These are phyloP conservation scores for Fusarium camptoceras DNA, from an alignment of 2,329 filamentous ascomycete species.

Conservation along the genomic window DNA sequence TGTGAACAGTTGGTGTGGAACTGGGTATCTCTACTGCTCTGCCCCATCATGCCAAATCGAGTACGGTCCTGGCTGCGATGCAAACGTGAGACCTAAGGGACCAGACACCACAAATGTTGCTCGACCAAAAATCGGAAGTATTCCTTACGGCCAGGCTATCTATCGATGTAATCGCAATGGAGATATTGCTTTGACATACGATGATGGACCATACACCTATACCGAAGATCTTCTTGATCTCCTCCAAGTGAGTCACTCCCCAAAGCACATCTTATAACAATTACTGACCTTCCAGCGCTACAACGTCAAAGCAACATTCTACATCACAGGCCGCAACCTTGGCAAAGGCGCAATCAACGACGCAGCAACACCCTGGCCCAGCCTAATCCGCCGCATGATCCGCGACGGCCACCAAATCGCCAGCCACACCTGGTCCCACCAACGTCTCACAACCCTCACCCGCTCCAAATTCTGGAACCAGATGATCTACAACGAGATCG, in stretches of 20 bases:
- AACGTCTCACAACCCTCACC: constrained; percentile 54
- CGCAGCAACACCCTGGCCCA: constrained; percentile 50
- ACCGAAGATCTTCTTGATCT: constrained; percentile 57
- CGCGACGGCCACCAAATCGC: constrained; percentile 70
- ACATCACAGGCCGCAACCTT: constrained; percentile 52
- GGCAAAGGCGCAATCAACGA: constrained; percentile 59
- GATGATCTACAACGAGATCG: constrained; percentile 58
- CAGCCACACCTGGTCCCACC: constrained; percentile 63
- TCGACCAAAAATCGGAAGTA: constrained; percentile 64
- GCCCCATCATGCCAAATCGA: constrained; percentile 71
- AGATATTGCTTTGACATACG: constrained; percentile 58
- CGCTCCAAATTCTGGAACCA: constrained; percentile 52
- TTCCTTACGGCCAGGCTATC: constrained; percentile 68
- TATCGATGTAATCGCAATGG: constrained; percentile 51
- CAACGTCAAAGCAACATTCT: constrained; percentile 55
- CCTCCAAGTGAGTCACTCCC: constrained; percentile 40
- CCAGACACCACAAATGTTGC: constrained; percentile 64
- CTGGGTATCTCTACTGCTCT: constrained; percentile 66
- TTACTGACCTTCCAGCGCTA: constrained; percentile 43
- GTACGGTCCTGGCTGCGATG: constrained; percentile 71
- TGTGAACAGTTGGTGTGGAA: constrained; percentile 64
- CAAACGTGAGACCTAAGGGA: constrained; percentile 64
- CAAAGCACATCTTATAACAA: too few species aligned
- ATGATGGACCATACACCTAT: constrained; percentile 59
- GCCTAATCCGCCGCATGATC: constrained; percentile 59